These are phyloP conservation scores for Euphorbia celastroides DNA, from an alignment of 441 rosid species.

Conservation along the genomic window DNA sequence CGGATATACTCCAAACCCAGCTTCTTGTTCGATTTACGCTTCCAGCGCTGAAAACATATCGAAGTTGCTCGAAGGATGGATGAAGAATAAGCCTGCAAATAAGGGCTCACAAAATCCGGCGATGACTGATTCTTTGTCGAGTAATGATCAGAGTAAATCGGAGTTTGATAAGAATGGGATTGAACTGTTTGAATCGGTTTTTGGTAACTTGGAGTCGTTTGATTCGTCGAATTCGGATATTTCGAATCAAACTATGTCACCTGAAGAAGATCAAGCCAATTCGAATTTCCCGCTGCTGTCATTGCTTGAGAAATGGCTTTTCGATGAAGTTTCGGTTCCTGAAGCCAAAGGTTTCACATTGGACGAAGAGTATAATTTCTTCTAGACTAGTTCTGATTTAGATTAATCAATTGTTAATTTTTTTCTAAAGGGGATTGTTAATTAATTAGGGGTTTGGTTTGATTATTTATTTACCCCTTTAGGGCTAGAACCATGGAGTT, in stretches of 20 bases:
- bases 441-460: slow-evolving; percentile 10
- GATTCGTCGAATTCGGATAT: slow-evolving; percentile 48
- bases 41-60: slow-evolving; percentile 84
- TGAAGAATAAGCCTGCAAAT: slow-evolving; percentile 30
- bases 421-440: slow-evolving; percentile 16
- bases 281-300: slow-evolving; percentile 36
- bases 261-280: slow-evolving; percentile 30
- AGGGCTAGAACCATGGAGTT: not conserved
- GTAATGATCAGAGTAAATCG: slow-evolving; percentile 19
- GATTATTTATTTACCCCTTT: not conserved
- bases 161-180: slow-evolving; percentile 12
- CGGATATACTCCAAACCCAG: slow-evolving; percentile 14
- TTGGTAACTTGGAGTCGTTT: slow-evolving; percentile 40
- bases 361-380: slow-evolving; percentile 38
- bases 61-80: slow-evolving; percentile 71
- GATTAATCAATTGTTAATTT: not conserved
- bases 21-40: slow-evolving; percentile 37
- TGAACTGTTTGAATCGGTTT: slow-evolving; percentile 36
- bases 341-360: slow-evolving; percentile 41
- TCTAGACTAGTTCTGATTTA: slow-evolving; percentile 22
- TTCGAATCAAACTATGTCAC: slow-evolving; percentile 40
- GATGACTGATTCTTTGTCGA: slow-evolving; percentile 22
- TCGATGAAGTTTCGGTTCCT: slow-evolving; percentile 39
- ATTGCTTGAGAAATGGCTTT: slow-evolving; percentile 70
- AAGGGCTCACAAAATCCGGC: not conserved